Evolutionary conservation across 768 basidiomycete genomes (phyloP).

Genomic region (Naganishia onofrii): DNA sequence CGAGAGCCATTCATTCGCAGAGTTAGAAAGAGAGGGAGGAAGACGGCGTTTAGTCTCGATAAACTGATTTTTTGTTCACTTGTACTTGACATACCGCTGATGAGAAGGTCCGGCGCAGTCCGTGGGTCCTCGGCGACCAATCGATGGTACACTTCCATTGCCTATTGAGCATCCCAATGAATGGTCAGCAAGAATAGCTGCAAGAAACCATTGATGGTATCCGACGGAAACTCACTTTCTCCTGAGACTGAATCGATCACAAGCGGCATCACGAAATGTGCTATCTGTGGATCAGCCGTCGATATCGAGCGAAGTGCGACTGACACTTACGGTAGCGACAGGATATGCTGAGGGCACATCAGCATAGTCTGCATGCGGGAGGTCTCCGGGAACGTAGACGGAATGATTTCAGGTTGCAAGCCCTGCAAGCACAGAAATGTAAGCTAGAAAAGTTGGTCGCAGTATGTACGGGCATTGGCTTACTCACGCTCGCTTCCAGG

Average conservation of each 20-base stretch:
- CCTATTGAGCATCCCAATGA: slow-evolving; percentile 54
- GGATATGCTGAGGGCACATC: slow-evolving; percentile 71
- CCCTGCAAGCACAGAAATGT: slow-evolving; percentile 56
- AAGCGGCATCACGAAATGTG: too few species aligned
- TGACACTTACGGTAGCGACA: slow-evolving; percentile 63
- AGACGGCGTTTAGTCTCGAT: not conserved
- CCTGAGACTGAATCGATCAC: slow-evolving; percentile 38
- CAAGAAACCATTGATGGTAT: not conserved
- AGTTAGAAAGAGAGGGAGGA: not conserved
- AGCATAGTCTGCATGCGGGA: slow-evolving; percentile 63
- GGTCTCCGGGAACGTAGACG: slow-evolving; percentile 77
- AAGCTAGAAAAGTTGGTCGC: too few species aligned
- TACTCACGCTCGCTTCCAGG: slow-evolving; percentile 69
- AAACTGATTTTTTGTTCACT: not conserved
- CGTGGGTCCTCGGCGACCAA: slow-evolving; percentile 61
- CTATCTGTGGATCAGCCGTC: too few species aligned
- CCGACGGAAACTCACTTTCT: slow-evolving; percentile 56
- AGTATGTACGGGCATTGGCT: too few species aligned
- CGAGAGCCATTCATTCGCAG: too few species aligned
- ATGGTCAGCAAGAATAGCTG: not conserved
- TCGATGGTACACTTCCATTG: slow-evolving; percentile 77
- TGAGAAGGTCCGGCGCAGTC: slow-evolving; percentile 74
- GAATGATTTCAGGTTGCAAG: slow-evolving; percentile 66
- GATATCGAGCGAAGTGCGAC: not conserved
- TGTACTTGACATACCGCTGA: slow-evolving; percentile 59